Evolutionary conservation across 306 rosid species (phyloP).

Genomic region (Albizia julibrissin): DNA sequence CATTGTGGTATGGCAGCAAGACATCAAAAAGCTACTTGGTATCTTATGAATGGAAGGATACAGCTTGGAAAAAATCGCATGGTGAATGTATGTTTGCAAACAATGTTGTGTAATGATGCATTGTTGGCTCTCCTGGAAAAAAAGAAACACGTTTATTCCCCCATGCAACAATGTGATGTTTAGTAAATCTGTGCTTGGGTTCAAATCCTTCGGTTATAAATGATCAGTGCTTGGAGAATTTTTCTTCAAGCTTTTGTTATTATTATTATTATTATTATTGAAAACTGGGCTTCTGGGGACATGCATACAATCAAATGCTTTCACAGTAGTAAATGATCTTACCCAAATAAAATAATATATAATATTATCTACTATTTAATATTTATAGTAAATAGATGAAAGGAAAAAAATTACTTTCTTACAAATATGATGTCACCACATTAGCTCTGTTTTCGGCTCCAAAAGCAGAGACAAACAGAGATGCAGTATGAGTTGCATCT

Average conservation of each 20-base stretch:
- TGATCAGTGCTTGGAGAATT: background rate
- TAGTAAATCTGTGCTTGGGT: background rate
- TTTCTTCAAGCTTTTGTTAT: background rate
- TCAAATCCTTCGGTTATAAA: background rate
- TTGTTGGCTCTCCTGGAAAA: conserved; percentile 4
- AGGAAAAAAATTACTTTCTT: too few relatives aligned
- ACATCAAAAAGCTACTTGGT: conserved; percentile 62
- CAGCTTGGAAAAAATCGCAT: conserved; percentile 7
- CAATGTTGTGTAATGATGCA: background rate
- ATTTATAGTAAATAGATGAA: too few relatives aligned
- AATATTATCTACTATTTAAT: too few relatives aligned
- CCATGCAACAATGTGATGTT: background rate
- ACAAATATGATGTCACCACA: too few relatives aligned
- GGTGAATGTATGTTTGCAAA: background rate
- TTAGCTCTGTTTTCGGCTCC: too few relatives aligned
- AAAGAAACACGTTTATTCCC: background rate
- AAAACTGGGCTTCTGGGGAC: background rate
- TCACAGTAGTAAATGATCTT: background rate
- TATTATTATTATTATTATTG: too few relatives aligned
- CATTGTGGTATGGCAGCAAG: conserved; percentile 48
- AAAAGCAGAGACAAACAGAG: too few relatives aligned
- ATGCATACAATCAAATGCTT: background rate
- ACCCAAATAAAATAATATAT: too few relatives aligned
- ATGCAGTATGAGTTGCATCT: too few relatives aligned
- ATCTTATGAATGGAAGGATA: conserved; percentile 35